Base-by-base conservation (phyloP, 164 flowering plant species). In the Magnolia officinalis region DNA sequence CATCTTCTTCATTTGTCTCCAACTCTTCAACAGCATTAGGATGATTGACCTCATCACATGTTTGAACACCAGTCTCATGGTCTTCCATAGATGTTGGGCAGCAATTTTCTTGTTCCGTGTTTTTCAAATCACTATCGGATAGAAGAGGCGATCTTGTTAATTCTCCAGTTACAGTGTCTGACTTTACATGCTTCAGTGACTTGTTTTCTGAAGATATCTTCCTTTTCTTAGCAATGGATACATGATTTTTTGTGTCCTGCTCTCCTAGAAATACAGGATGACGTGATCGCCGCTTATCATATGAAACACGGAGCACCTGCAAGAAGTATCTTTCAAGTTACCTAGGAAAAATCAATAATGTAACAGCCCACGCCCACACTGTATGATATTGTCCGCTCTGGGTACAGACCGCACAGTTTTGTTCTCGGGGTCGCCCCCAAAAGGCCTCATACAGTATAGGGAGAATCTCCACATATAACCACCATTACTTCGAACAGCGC, bases 291-390 rank as follows among this genome's bases (percentile, higher is more conserved):
- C 84, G 79, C 82, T 82, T 92, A 80, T 88, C 93, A 82, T 87
- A 76, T 79, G 86, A 90, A 51, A 87, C 86, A 76, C 91, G 92
- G 79, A 92, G 97, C 69, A 95, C 99, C 98, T 95, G 87, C 79
- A 85, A 76, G 18, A 16, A 66, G 26, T 50, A 83, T 67, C 67
- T 50, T 71, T 58, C 61, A 71, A 13, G 64, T 29, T 49, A 23
- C 23, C 70, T 29, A 67, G 70, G 8, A 45, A 45, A 29, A 31
- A 59, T 6, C 23, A n/a, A n/a, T n/a, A n/a, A n/a, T n/a, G n/a
- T n/a, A n/a, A n/a, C n/a, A n/a, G n/a, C n/a, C n/a, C n/a, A n/a
- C n/a, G n/a, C n/a, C n/a, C n/a, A n/a, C n/a, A n/a, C n/a, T n/a
- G n/a, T n/a, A n/a, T n/a, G n/a, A n/a, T n/a, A n/a, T n/a, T n/a